Percentiles rank a stretch among this genome's conserved stretches.
phyloP scores from a whole-genome alignment of 2,329 filamentous ascomycete genomes.

The Pestalotiopsis fici region DNA sequence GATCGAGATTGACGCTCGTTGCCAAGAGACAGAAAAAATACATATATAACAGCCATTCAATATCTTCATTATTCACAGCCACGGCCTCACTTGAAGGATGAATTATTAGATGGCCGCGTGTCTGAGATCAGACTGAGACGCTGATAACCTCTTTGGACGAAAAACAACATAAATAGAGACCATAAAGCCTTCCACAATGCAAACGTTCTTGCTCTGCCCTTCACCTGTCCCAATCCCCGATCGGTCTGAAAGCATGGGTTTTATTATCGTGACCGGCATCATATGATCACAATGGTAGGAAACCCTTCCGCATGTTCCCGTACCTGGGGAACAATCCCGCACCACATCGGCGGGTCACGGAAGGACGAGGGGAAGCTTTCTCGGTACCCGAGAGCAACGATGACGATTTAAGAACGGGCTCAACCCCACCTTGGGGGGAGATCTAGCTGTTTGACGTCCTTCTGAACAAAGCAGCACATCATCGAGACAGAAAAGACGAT shows the following conservation, averaged over 20 bases:
- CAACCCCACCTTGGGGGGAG: constrained; percentile 3
- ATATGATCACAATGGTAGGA: background rate
- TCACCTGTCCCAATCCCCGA: no score
- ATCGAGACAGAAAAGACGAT: background rate
- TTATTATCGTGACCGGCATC: background rate
- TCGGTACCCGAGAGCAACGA: constrained; percentile 7
- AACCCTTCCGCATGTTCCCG: constrained; percentile 10
- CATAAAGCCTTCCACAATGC: background rate
- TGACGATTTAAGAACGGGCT: constrained; percentile 9
- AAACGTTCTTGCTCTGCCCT: background rate
- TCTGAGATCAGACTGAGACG: no score
- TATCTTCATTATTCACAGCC: background rate
- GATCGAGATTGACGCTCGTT: background rate
- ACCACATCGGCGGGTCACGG: constrained; percentile 11
- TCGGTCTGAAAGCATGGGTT: background rate
- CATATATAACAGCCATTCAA: background rate
- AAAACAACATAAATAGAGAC: no score
- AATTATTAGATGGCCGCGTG: background rate
- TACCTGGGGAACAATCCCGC: constrained; percentile 4
- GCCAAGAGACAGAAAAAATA: background rate
- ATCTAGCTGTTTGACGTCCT: background rate
- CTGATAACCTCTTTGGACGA: no score
- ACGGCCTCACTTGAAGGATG: background rate
- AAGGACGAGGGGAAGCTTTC: constrained; percentile 6
- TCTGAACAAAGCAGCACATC: background rate